These are phyloP conservation scores for Bonia amplexicaulis DNA, from an alignment of 176 grass and related monocot genomes.

Conservation along the genomic window DNA sequence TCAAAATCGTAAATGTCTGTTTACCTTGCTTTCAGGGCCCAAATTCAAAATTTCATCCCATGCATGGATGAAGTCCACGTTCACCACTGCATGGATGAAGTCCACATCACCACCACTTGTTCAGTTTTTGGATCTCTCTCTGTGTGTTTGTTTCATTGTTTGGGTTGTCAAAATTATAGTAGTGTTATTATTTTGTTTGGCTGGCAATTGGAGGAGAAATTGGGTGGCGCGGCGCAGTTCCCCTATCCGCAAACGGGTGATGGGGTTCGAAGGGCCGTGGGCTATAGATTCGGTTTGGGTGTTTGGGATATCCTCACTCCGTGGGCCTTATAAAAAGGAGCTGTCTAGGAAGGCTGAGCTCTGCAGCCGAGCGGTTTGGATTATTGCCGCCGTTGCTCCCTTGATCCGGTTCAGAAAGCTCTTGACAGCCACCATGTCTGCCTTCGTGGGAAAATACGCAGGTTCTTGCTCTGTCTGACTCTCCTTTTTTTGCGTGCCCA, in stretches of 20 bases:
- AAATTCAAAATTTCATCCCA: not conserved
- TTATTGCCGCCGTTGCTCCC: slow-evolving; percentile 29
- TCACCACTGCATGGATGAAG: slow-evolving; percentile 34
- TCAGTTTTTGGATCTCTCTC: not conserved
- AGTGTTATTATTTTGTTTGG: not conserved
- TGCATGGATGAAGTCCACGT: slow-evolving; percentile 39
- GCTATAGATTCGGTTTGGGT: not conserved
- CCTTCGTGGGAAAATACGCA: slow-evolving; percentile 92
- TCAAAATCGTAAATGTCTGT: too few relatives aligned
- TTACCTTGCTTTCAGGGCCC: not conserved
- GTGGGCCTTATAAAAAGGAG: slow-evolving; percentile 16
- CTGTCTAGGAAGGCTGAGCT: slow-evolving; percentile 17
- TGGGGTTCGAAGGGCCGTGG: not conserved
- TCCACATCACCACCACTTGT: slow-evolving; percentile 35
- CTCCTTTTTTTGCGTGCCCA: not conserved
- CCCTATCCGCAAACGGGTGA: slow-evolving; percentile 50
- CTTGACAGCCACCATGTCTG: slow-evolving; percentile 63
- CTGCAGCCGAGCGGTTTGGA: slow-evolving; percentile 43
- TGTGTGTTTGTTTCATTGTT: not conserved
- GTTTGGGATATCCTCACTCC: slow-evolving; percentile 23
- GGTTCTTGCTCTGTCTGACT: slow-evolving; percentile 31
- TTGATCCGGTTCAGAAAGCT: not conserved
- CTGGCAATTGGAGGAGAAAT: not conserved
- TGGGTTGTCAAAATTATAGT: not conserved
- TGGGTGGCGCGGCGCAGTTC: slow-evolving; percentile 27